A percentile compares a stretch with the other conserved stretches of the same genome.
phyloP scores from a whole-genome alignment of 371 early-diverging fungal species.

The Mortierella sp. region DNA sequence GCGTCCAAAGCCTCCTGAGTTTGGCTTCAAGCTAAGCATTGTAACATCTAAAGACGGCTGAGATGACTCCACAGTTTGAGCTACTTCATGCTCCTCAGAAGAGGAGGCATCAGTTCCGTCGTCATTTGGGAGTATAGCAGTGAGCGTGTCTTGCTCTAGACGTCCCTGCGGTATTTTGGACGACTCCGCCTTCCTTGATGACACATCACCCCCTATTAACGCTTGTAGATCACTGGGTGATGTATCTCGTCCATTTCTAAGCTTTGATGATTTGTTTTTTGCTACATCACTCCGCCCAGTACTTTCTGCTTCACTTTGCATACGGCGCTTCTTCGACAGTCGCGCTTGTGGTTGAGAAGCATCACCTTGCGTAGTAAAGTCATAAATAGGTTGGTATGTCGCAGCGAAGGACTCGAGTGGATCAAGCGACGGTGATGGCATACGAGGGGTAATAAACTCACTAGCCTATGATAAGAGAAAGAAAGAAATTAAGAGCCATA shows the following conservation, averaged over 20 bases:
- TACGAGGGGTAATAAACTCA: constrained; percentile 24
- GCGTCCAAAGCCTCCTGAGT: neutral
- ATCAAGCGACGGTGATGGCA: constrained; percentile 29
- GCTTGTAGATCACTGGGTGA: neutral
- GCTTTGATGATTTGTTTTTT: neutral
- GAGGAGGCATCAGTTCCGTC: neutral
- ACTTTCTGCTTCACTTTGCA: constrained; percentile 4
- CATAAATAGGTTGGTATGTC: neutral
- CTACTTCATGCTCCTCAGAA: constrained; percentile 1
- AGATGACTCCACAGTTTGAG: constrained; percentile 11
- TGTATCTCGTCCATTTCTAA: neutral
- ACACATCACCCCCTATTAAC: neutral
- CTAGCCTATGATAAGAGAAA: neutral
- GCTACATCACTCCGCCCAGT: too few relatives aligned
- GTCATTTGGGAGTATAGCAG: neutral
- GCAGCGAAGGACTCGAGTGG: neutral
- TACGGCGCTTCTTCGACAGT: constrained; percentile 19
- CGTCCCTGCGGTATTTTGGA: neutral
- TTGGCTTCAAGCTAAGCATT: constrained; percentile 8
- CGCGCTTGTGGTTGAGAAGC: neutral
- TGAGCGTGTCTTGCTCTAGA: neutral
- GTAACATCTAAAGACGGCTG: constrained; percentile 15
- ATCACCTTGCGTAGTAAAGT: neutral
- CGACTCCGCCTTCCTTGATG: neutral
- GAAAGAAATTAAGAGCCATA: neutral